Evolutionary conservation across 768 basidiomycete species (phyloP).

Genomic region (Trametes sanguinea): DNA sequence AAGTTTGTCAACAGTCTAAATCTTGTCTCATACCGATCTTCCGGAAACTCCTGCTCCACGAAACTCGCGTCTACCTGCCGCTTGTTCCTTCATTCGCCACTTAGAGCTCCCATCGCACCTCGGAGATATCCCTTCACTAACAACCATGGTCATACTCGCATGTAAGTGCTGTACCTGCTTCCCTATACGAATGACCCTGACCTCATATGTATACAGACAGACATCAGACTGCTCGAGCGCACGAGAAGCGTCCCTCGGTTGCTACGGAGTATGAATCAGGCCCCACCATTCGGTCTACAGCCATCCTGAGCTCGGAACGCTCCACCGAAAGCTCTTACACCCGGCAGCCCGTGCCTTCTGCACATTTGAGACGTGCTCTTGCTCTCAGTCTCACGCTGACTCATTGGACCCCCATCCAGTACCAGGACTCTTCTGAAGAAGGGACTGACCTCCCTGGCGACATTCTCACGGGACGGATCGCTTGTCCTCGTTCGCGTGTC

Average conservation of each 20-base stretch:
- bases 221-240: conserved; percentile 1
- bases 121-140: not conserved
- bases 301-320: not conserved
- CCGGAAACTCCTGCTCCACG: not conserved
- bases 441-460: not conserved
- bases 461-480: conserved; percentile 20
- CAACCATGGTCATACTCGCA: conserved; percentile 17
- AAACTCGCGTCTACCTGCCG: not conserved
- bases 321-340: not conserved
- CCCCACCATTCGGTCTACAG: not conserved
- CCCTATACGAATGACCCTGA: not conserved
- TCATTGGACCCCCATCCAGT: conserved; percentile 14
- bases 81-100: not conserved
- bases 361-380: not conserved
- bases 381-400: conserved; percentile 17
- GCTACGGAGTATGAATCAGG: conserved; percentile 11
- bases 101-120: not conserved
- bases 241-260: conserved; percentile 8
- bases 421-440: conserved; percentile 3
- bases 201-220: conserved; percentile 2
- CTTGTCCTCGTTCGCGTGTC: conserved; percentile 16
- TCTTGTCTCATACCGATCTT: conserved; percentile 2
- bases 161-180: conserved; percentile 10
- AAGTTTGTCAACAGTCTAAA: conserved; percentile 11
- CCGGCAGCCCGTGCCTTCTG: not conserved